Conservation (phyloP, 768 basidiomycete species). For the Hygrocybe coccinea region DNA sequence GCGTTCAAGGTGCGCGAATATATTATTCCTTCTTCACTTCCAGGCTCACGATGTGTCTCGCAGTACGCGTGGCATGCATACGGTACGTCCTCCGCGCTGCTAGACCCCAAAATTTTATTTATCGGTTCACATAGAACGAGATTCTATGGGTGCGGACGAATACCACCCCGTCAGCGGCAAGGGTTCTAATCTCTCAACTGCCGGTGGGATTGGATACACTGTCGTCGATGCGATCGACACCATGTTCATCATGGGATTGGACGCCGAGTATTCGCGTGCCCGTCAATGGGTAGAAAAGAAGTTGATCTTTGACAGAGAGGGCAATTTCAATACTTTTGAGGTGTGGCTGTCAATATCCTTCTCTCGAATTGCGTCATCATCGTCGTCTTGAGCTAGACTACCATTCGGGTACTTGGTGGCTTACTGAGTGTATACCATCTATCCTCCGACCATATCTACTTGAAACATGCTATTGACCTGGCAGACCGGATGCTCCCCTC, state of each 20-base stretch:
- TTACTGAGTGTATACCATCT: conserved; percentile 82
- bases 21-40: background rate
- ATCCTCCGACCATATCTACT: conserved; percentile 62
- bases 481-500: conserved; percentile 76
- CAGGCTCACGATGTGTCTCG: conserved; percentile 10
- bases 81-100: conserved; percentile 41
- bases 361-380: background rate
- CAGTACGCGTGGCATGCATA: conserved; percentile 86
- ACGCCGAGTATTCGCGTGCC: conserved; percentile 73
- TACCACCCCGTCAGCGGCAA: conserved; percentile 76
- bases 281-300: conserved; percentile 68
- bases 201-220: conserved; percentile 83
- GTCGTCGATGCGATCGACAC: conserved; percentile 86
- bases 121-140: conserved; percentile 50
- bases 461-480: conserved; percentile 75
- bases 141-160: conserved; percentile 89
- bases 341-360: conserved; percentile 36
- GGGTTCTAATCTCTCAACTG: conserved; percentile 72
- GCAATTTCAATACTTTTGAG: conserved; percentile 83
- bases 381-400: conserved; percentile 52
- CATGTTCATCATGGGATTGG: conserved; percentile 78
- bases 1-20: conserved; percentile 65
- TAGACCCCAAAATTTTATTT: background rate
- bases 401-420: conserved; percentile 87
- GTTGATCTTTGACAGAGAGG: conserved; percentile 73